These are phyloP conservation scores for Sedum album DNA, from an alignment of 164 flowering plant genomes.

Conservation along the genomic window DNA sequence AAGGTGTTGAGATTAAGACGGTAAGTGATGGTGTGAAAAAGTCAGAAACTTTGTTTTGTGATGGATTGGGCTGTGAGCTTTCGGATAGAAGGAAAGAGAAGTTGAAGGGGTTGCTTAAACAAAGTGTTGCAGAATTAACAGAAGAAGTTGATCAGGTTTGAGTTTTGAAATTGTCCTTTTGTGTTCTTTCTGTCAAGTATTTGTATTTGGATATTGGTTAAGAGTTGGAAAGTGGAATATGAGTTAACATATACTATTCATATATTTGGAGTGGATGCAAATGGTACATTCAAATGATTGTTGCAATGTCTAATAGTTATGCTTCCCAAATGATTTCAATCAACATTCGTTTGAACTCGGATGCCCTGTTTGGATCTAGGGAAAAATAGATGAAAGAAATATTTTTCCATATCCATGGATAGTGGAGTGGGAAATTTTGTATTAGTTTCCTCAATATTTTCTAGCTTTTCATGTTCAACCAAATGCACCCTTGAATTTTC, in stretches of 20 bases:
- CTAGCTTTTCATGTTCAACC: too few species aligned
- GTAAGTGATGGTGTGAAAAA: slow-evolving; percentile 13
- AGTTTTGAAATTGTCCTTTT: background rate
- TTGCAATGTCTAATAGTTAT: too few species aligned
- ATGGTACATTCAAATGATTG: too few species aligned
- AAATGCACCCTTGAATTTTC: too few species aligned
- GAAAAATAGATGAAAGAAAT: too few species aligned
- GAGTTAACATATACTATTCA: background rate
- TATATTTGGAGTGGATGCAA: background rate
- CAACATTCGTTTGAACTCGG: too few species aligned
- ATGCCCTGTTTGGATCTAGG: too few species aligned
- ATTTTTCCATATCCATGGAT: too few species aligned
- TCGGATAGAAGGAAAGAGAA: slow-evolving; percentile 38
- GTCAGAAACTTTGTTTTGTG: slow-evolving; percentile 25
- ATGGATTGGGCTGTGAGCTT: slow-evolving; percentile 32
- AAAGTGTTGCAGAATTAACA: slow-evolving; percentile 33
- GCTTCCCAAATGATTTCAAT: too few species aligned
- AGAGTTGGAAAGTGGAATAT: background rate
- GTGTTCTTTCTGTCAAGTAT: background rate
- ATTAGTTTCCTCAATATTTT: too few species aligned
- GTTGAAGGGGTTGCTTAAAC: slow-evolving; percentile 38
- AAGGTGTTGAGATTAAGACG: slow-evolving; percentile 13
- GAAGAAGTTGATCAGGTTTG: slow-evolving; percentile 71
- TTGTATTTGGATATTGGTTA: background rate
- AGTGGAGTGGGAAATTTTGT: too few species aligned